Evolutionary conservation across 371 early-diverging fungal species (phyloP), one percentile per base, ranked within the genome.

Genomic region (Batkoa obscura): DNA sequence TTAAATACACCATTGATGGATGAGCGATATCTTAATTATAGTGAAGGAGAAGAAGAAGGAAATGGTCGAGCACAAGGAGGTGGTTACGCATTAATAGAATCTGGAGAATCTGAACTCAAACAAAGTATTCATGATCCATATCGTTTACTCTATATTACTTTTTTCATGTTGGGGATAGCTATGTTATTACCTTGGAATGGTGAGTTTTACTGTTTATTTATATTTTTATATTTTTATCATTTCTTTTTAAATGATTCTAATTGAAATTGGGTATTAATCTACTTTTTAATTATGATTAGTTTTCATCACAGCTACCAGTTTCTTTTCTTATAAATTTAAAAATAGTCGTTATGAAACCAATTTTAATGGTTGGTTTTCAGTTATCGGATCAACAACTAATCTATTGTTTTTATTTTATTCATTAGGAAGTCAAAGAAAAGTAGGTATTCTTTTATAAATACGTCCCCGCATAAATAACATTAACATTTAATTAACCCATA

Each of bases 101-200:
- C n/a, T n/a, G n/a, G n/a, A n/a, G n/a, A n/a, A n/a, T n/a, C n/a
- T n/a, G n/a, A n/a, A n/a, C n/a, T n/a, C n/a, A n/a, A n/a, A n/a
- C n/a, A n/a, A n/a, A n/a, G n/a, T n/a, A n/a, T n/a, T n/a, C n/a
- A n/a, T n/a, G n/a, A n/a, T n/a, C n/a, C n/a, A n/a, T n/a, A n/a
- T n/a, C n/a, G n/a, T n/a, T n/a, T n/a, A n/a, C n/a, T n/a, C n/a
- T n/a, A n/a, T n/a, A n/a, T n/a, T n/a, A 68, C 82, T 51, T 83
- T 83, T 58, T 75, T 80, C 52, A 58, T 81, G 8, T 80, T 79
- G 61, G 87, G 87, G 8, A 62, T 83, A 15, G 76, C 83, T 5
- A 81, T 82, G 71, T 67, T 86, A 33, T 64, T 87, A 12, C 83
- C 84, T 13, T 87, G 87, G 87, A 87, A 87, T 67, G 79, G 81